phyloP scores from a whole-genome alignment of 2,329 filamentous ascomycete species.

The Ceratocystis diversiconidia region DNA sequence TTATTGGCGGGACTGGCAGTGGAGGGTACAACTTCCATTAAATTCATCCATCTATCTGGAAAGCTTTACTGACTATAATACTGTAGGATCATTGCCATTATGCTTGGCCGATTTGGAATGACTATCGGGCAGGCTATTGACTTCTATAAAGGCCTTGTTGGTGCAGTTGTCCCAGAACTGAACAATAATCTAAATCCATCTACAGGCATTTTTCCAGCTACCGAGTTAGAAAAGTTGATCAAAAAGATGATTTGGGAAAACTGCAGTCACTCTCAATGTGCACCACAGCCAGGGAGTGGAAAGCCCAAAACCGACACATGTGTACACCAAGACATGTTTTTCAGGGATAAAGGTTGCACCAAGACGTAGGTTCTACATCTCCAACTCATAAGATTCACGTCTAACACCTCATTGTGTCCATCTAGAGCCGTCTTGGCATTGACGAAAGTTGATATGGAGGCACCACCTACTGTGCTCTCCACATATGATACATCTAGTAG shows the following conservation, averaged over 20 bases:
- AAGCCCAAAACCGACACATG: not conserved
- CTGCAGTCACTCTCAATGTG: too few species aligned
- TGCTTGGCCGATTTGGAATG: not conserved
- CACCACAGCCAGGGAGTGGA: too few species aligned
- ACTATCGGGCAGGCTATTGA: not conserved
- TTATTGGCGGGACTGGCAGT: too few species aligned
- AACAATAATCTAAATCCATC: not conserved
- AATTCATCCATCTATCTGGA: too few species aligned
- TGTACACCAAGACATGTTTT: not conserved
- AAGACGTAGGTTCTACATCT: not conserved
- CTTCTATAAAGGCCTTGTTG: not conserved
- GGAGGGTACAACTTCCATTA: too few species aligned
- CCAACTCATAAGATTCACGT: not conserved
- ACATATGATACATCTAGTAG: too few species aligned
- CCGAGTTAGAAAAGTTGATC: not conserved
- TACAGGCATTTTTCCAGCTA: not conserved
- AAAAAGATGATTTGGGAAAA: too few species aligned
- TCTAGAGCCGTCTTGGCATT: not conserved
- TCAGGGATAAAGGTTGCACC: not conserved
- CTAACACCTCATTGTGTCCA: not conserved
- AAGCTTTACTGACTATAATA: too few species aligned
- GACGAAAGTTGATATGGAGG: slow-evolving; percentile 8
- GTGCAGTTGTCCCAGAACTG: not conserved
- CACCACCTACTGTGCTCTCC: slow-evolving; percentile 8
- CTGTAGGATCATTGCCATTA: not conserved